A percentile compares a stretch with the other conserved stretches of the same genome.
Conservation (phyloP, 495 filamentous ascomycete genomes). For the Chaetomium fimeti region DNA sequence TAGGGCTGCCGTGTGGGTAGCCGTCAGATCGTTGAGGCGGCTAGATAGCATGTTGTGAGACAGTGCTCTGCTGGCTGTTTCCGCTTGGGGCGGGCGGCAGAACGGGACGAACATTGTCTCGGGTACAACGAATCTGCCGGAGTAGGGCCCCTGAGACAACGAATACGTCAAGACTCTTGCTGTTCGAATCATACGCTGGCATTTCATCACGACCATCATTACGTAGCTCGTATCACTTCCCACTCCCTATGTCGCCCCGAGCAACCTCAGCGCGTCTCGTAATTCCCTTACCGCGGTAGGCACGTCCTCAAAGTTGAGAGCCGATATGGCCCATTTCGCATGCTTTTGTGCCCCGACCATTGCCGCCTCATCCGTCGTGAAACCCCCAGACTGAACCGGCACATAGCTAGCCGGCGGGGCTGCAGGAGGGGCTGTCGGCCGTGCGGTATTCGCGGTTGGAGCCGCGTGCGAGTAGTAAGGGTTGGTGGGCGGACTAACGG, state of each 20-base stretch:
- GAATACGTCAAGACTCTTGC: neutral
- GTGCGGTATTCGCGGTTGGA: conserved; percentile 24
- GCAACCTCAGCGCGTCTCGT: conserved; percentile 63
- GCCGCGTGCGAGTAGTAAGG: conserved; percentile 26
- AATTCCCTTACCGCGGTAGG: conserved; percentile 86
- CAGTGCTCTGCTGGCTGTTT: neutral
- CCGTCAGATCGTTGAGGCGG: conserved; percentile 5
- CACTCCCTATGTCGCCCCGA: conserved; percentile 52
- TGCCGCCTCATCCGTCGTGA: conserved; percentile 64
- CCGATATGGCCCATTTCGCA: conserved; percentile 95
- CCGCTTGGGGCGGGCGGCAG: neutral
- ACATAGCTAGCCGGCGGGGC: conserved; percentile 20
- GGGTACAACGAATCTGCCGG: conserved; percentile 2
- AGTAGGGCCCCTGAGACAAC: conserved; percentile 4
- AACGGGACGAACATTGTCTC: neutral
- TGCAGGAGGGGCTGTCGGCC: conserved; percentile 17
- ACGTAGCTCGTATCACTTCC: conserved; percentile 11
- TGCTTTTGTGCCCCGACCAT: conserved; percentile 86
- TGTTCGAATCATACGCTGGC: neutral
- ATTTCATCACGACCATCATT: conserved; percentile 15
- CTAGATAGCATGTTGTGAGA: conserved; percentile 14
- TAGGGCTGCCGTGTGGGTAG: conserved; percentile 6
- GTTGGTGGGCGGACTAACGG: conserved; percentile 29
- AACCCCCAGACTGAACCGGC: conserved; percentile 18
- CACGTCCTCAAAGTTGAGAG: conserved; percentile 94